Conservation (phyloP, 164 flowering plant species). For the Malania oleifera region DNA sequence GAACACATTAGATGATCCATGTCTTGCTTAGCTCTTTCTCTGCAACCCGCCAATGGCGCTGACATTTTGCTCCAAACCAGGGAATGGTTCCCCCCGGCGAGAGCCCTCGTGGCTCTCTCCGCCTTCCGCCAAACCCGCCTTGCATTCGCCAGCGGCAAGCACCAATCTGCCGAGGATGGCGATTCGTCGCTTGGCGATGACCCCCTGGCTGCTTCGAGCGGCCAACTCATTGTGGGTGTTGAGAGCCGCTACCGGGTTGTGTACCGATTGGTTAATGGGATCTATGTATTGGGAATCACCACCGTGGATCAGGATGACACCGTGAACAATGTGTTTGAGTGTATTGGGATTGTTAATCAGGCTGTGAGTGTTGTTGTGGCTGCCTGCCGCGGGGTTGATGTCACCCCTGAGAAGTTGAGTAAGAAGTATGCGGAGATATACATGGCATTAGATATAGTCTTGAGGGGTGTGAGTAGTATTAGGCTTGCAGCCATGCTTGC, state of each 20-base stretch:
- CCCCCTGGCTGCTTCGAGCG: conserved; percentile 86
- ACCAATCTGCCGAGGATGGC: conserved; percentile 15
- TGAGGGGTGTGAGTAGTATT: conserved; percentile 75
- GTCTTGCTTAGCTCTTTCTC: conserved; percentile 88
- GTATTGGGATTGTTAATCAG: conserved; percentile 84
- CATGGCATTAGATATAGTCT: conserved; percentile 86
- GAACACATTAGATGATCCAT: no score
- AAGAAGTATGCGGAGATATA: conserved; percentile 83
- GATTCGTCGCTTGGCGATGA: conserved; percentile 72
- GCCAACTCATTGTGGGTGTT: conserved; percentile 87
- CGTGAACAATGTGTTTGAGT: conserved; percentile 79
- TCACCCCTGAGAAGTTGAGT: conserved; percentile 83
- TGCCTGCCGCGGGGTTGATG: conserved; percentile 96
- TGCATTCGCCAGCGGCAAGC: conserved; percentile 44
- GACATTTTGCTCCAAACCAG: conserved; percentile 93
- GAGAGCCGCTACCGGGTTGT: conserved; percentile 86
- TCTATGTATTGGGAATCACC: conserved; percentile 84
- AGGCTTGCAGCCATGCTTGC: conserved; percentile 79
- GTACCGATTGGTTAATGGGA: conserved; percentile 80
- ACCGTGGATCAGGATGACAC: conserved; percentile 54
- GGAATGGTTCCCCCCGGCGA: conserved; percentile 96
- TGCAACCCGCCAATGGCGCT: conserved; percentile 84
- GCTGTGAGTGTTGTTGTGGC: conserved; percentile 84
- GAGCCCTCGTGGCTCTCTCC: conserved; percentile 84
- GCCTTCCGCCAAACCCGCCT: conserved; percentile 79